These are phyloP conservation scores for Earliella scabrosa DNA, from an alignment of 1,284 basidiomycete species.

Conservation along the genomic window DNA sequence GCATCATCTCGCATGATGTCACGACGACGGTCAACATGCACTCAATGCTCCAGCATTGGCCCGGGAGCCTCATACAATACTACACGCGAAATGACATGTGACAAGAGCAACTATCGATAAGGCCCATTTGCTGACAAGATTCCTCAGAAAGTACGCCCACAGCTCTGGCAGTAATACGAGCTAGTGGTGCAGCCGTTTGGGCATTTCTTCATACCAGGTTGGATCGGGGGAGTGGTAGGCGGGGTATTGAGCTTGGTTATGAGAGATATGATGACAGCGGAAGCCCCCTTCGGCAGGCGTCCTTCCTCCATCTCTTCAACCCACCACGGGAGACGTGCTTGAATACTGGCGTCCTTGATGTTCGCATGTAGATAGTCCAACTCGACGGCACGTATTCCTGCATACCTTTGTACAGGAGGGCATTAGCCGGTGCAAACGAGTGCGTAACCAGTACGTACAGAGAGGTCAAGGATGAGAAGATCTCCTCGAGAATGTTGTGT, in stretches of 20 bases:
- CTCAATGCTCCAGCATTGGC: too few relatives aligned
- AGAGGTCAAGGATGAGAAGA: conserved; percentile 26
- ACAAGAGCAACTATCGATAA: too few relatives aligned
- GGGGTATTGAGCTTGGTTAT: neutral
- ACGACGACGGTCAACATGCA: too few relatives aligned
- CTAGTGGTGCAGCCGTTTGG: neutral
- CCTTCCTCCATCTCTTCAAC: conserved; percentile 10
- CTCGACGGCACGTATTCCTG: conserved; percentile 8
- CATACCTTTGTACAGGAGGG: neutral
- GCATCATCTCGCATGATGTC: too few relatives aligned
- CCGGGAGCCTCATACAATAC: too few relatives aligned
- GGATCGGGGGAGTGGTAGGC: neutral
- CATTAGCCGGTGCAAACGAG: too few relatives aligned
- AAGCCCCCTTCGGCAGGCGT: conserved; percentile 1
- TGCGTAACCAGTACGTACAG: conserved; percentile 15
- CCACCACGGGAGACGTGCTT: conserved; percentile 5
- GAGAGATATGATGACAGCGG: neutral
- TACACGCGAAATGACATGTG: too few relatives aligned
- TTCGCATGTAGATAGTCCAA: conserved; percentile 5
- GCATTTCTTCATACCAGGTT: neutral
- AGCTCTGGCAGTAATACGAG: neutral
- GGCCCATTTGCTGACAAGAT: too few relatives aligned
- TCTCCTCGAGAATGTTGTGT: conserved; percentile 22
- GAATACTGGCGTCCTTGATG: conserved; percentile 3
- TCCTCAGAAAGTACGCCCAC: neutral